A percentile compares a stretch with the other conserved stretches of the same genome.
Evolutionary conservation across 164 flowering plant genomes (phyloP).

Genomic region (Sextonia rubra): DNA sequence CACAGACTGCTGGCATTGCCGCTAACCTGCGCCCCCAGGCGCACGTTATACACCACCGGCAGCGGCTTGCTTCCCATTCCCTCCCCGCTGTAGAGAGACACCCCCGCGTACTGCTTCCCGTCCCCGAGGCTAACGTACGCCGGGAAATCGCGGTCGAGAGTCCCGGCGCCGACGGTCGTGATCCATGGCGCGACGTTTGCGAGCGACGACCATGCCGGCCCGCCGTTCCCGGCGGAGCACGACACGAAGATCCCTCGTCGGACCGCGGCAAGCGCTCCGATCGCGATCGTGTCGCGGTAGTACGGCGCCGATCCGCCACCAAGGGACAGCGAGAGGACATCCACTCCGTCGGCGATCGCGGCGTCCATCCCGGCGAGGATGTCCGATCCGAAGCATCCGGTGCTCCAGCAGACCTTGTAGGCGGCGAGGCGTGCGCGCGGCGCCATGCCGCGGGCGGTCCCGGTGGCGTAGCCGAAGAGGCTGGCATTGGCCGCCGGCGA

Average conservation of each 20-base stretch:
- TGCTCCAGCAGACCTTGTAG: slow-evolving; percentile 74
- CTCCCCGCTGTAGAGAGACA: slow-evolving; percentile 68
- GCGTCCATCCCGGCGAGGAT: slow-evolving; percentile 76
- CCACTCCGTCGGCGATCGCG: slow-evolving; percentile 72
- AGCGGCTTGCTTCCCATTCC: slow-evolving; percentile 53
- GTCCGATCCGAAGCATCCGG: slow-evolving; percentile 77
- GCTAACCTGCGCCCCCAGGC: slow-evolving; percentile 8
- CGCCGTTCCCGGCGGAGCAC: slow-evolving; percentile 87
- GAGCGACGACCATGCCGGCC: slow-evolving; percentile 47
- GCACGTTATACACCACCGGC: slow-evolving; percentile 41
- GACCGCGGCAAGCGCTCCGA: slow-evolving; percentile 72
- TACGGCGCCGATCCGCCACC: slow-evolving; percentile 75
- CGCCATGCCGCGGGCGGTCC: slow-evolving; percentile 92
- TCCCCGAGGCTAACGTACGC: slow-evolving; percentile 52
- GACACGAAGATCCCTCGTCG: slow-evolving; percentile 74
- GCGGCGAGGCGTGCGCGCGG: slow-evolving; percentile 59
- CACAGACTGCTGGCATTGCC: slow-evolving; percentile 45
- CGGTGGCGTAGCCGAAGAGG: slow-evolving; percentile 70
- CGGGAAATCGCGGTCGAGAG: slow-evolving; percentile 83
- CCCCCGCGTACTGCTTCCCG: slow-evolving; percentile 41
- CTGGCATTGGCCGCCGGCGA: slow-evolving; percentile 53
- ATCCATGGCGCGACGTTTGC: slow-evolving; percentile 89
- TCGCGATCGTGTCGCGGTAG: slow-evolving; percentile 61
- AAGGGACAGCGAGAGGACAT: slow-evolving; percentile 74
- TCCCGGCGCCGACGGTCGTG: slow-evolving; percentile 86